phyloP scores from a whole-genome alignment of 2,329 filamentous ascomycete species.

The Blastomyces gilchristii region DNA sequence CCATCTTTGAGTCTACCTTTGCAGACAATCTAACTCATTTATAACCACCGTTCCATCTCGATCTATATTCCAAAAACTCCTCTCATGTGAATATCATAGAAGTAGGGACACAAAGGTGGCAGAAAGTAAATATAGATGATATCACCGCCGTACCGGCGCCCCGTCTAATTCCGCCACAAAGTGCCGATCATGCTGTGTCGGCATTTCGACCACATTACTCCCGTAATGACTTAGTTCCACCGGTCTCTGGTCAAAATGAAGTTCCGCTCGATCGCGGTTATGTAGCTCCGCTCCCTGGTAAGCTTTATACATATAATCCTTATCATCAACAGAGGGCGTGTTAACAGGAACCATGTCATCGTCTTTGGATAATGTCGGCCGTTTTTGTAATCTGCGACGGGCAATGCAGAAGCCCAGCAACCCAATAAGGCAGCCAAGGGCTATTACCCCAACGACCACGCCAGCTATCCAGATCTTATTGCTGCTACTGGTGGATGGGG shows the following conservation, averaged over 20 bases:
- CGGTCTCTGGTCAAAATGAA: neutral
- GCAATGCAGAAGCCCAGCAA: constrained; percentile 1
- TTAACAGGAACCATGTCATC: constrained; percentile 1
- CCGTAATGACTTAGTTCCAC: constrained; percentile 2
- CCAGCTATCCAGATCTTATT: constrained; percentile 3
- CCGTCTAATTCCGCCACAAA: constrained; percentile 6
- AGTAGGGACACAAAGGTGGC: too few relatives aligned
- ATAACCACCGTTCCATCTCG: neutral
- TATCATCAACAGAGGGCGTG: neutral
- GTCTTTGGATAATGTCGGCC: neutral
- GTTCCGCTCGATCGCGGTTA: neutral
- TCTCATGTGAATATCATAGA: neutral
- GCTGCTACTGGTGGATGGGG: neutral
- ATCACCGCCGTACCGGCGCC: neutral
- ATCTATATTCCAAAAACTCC: neutral
- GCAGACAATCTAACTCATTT: neutral
- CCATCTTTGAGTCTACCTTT: neutral
- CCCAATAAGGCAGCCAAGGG: neutral
- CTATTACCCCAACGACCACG: neutral
- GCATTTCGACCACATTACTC: constrained; percentile 3
- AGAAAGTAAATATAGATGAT: neutral
- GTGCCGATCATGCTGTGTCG: neutral
- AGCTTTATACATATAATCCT: neutral
- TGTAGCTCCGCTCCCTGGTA: neutral
- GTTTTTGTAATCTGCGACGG: neutral